Evolutionary conservation across 768 basidiomycete genomes (phyloP), one percentile per base, ranked within the genome.

Genomic region (Phlebiopsis gigantea): DNA sequence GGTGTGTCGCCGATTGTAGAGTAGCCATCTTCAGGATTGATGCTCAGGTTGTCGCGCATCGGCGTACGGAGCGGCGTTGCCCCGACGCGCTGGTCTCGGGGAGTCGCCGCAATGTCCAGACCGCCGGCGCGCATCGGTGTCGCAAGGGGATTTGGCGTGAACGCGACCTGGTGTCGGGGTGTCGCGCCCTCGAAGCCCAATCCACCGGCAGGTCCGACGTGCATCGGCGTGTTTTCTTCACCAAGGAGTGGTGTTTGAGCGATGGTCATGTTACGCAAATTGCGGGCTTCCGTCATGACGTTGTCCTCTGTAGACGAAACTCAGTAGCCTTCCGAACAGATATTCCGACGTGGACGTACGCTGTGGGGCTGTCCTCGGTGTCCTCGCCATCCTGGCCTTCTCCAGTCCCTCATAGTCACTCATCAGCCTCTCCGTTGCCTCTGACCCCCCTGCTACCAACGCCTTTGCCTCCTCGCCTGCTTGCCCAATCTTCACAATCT

Each of bases 401-500:
- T 92, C 91, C 58, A 99, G 67, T 4, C 87, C 88, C 66, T 96
- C 92, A 66, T 98, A 98, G 54, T 97, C 95, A 59, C 92, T 93
- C 53, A 99, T 69, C 39, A 98, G 73, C 61, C 84, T 81, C n/a
- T 84, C 87, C 57, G 87, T 93, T 12, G 93, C 90, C 61, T 91
- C 91, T 52, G 82, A 88, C 6, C 89, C 92, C 24, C 87, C 86
- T 19, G 78, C 82, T 9, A 94, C 93, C 62, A 98, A 66, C 4
- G 88, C 83, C 68, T 93, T 87, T 17, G 96, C 90, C 63, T 82
- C 87, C 73, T 96, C 94, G 2, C 93, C 88, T 0, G 90, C 88
- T 68, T 90, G 85, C 0, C 97, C 97, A 66, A 98, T 98, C 76
- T 98, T 99, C 61, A 97, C 96, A 59, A 99, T 98, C 62, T 98